phyloP scores from a whole-genome alignment of 2,329 filamentous ascomycete genomes.

The Nannizziopsis arthrosporioides region DNA sequence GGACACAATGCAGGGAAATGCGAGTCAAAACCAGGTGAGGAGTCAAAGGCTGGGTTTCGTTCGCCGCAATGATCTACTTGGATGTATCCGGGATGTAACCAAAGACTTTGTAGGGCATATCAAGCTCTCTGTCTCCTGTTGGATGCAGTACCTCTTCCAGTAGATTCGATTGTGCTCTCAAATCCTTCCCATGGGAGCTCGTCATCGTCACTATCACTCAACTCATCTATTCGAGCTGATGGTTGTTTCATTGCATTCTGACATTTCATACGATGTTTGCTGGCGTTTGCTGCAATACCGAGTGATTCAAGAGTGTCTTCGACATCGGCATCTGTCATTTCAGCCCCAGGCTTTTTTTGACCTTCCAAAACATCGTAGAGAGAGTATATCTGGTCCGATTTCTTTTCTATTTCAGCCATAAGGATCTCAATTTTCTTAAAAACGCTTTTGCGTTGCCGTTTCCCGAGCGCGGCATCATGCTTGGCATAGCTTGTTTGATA shows the following conservation, averaged over 20 bases:
- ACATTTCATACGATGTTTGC: constrained; percentile 2
- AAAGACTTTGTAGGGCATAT: background rate
- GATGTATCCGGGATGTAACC: no score
- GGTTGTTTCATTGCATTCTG: constrained; percentile 14
- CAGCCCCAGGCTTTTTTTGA: constrained; percentile 54
- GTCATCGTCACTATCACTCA: constrained; percentile 21
- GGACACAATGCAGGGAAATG: constrained; percentile 9
- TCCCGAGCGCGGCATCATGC: constrained; percentile 55
- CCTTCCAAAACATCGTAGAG: constrained; percentile 76
- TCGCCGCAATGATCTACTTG: background rate
- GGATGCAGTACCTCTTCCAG: background rate
- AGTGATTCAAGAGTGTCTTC: constrained; percentile 49
- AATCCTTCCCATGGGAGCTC: constrained; percentile 36
- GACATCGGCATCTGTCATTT: constrained; percentile 51
- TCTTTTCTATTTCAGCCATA: constrained; percentile 54
- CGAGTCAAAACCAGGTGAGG: constrained; percentile 10
- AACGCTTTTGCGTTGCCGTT: constrained; percentile 51
- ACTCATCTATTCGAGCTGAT: constrained; percentile 13
- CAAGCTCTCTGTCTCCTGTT: background rate
- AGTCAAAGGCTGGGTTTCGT: constrained; percentile 1
- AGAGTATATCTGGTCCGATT: constrained; percentile 68
- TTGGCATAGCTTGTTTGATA: constrained; percentile 53
- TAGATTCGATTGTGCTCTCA: constrained; percentile 25
- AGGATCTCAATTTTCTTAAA: constrained; percentile 51
- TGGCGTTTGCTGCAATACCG: constrained; percentile 24